Evolutionary conservation across 2,329 filamentous ascomycete species (phyloP), one percentile per base, ranked within the genome.

Genomic region (Myrmaecium sp.): DNA sequence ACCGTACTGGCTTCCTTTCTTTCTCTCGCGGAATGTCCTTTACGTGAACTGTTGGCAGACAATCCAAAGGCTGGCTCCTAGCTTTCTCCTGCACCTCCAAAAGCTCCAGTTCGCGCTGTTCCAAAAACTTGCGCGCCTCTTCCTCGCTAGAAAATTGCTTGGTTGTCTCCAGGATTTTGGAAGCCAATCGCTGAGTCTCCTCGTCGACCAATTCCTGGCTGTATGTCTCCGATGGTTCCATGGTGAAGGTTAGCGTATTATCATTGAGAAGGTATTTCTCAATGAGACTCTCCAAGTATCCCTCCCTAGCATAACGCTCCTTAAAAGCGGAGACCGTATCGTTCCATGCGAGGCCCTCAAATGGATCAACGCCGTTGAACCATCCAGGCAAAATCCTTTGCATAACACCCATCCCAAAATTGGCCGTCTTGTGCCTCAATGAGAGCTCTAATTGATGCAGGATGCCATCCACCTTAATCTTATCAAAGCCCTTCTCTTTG

Each of bases 291-390:
- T 95, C 84, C 3, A 98, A 61, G 42, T 95, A 95, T 17, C 69
- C 68, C 3, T 74, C 78, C 44, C 80, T 60, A 1, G 72, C 71
- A 37, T 86, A 74, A 41, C 73, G 69, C 1, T 64, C 55, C 53
- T 93, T 77, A 54, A 98, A 98, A 5, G 73, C 72, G 14, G 74
- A 60, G 3, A 95, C 74, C 1, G 81, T 82, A 22, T 89, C 77
- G 40, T 93, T 89, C 82, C 84, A 95, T 2, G 82, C 77, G 18
- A 98, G 60, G 8, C 81, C 74, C 37, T 92, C 74, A 52, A 95
- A 91, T 0, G 89, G 86, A 47, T 95, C 81, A 3, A 83, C 73
- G 4, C 86, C 89, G 30, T 89, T 91, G 54, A 98, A 95, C 89
- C 89, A 98, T 32, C 78, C 75, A 2, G 82, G 77, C 46, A 92